These are phyloP conservation scores for Scheffersomyces cryptocercus DNA, from an alignment of 1,139 yeast species.

Conservation along the genomic window DNA sequence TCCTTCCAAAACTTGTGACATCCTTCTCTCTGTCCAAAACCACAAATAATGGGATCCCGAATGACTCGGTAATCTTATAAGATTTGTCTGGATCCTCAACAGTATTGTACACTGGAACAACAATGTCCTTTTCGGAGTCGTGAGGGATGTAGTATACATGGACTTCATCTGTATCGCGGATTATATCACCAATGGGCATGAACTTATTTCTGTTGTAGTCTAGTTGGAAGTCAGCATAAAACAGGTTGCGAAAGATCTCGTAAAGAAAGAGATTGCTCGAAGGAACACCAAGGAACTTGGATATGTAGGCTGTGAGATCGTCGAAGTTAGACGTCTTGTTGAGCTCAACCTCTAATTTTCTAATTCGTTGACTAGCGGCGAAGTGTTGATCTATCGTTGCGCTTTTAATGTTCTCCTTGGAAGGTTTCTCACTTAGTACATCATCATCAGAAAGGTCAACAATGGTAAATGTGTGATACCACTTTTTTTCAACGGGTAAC, in stretches of 20 bases:
- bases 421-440: constrained; percentile 4
- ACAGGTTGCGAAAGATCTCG: constrained; percentile 69
- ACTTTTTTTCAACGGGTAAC: constrained; percentile 72
- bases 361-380: constrained; percentile 16
- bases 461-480: constrained; percentile 68
- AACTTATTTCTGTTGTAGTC: constrained; percentile 58
- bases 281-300: constrained; percentile 50
- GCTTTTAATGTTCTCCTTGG: no score
- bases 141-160: constrained; percentile 69
- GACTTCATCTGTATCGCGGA: constrained; percentile 62
- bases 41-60: constrained; percentile 78
- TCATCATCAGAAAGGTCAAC: constrained; percentile 59
- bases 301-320: constrained; percentile 63
- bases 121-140: constrained; percentile 41
- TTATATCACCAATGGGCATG: constrained; percentile 69
- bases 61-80: constrained; percentile 38
- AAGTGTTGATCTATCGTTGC: no score
- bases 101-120: constrained; percentile 71
- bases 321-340: constrained; percentile 63
- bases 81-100: constrained; percentile 43
- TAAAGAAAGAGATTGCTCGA: constrained; percentile 53
- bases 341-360: constrained; percentile 67
- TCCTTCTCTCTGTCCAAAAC: constrained; percentile 52
- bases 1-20: constrained; percentile 48
- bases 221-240: constrained; percentile 71